Base-by-base conservation (phyloP, 2,329 filamentous ascomycete genomes). In the Botrytis galanthina region DNA sequence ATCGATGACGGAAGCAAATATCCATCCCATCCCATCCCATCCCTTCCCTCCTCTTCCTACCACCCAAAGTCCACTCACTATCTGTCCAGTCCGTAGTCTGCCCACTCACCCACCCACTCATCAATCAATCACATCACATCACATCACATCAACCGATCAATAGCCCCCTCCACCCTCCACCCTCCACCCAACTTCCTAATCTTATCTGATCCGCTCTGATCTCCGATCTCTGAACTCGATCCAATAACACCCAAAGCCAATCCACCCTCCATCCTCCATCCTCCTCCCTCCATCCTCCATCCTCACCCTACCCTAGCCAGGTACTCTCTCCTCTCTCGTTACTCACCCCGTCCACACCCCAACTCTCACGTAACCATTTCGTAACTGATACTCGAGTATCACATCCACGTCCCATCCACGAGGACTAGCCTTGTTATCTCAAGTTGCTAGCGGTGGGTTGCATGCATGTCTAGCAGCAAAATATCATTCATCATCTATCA, bases 151-250 rank as follows among this genome's bases (percentile, higher is more conserved):
- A 39, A 26, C 37, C 60, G 1, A 51, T n/a, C 48, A 14, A 35
- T 35, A 35, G 10, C 22, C 48, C 48, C 48, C n/a, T n/a, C n/a
- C n/a, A n/a, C n/a, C n/a, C n/a, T n/a, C n/a, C n/a, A n/a, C n/a
- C n/a, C n/a, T n/a, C n/a, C n/a, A n/a, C 48, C 48, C 48, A 46
- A 9, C 18, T 22, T 63, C n/a, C 6, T 14, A 68, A 68, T 68
- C 64, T 54, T 37, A 68, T 68, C 64, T 37, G 64, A 68, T 68
- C 48, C 35, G 64, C 32, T 54, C 46, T 8, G 46, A 68, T 57
- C 64, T 35, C 60, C 2, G 10, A 42, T 42, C 32, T 39, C 44
- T n/a, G 64, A 68, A 39, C 64, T 64, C 60, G 37, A 22, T 62
- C 60, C 35, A 29, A 18, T 42, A 1, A 29, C 60, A 42, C 35